Conservation (phyloP, 768 basidiomycete genomes). For the Cubamyces lactineus region DNA sequence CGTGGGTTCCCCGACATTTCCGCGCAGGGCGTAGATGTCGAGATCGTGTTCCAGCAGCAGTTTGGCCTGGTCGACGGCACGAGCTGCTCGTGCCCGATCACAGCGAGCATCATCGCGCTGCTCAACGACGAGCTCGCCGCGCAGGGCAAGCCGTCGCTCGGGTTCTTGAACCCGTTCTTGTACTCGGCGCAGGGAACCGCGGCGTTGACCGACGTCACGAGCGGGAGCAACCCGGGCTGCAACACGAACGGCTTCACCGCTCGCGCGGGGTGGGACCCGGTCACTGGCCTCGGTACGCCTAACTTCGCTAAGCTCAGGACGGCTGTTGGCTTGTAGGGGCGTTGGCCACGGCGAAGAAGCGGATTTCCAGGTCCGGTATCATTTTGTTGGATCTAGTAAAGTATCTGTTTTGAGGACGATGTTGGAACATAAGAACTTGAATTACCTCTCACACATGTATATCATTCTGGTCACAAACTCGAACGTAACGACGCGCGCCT, state of each 20-base stretch:
- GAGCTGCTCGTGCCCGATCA: slow-evolving; percentile 38
- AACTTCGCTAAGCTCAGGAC: slow-evolving; percentile 46
- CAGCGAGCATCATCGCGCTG: slow-evolving; percentile 38
- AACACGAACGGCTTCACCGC: slow-evolving; percentile 39
- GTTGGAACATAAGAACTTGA: no score
- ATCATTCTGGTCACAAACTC: no score
- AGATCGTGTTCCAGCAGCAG: slow-evolving; percentile 29
- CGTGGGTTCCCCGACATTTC: slow-evolving; percentile 52
- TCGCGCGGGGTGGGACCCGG: slow-evolving; percentile 37
- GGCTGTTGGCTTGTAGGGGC: slow-evolving; percentile 5
- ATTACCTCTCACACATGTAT: no score
- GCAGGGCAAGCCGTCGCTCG: slow-evolving; percentile 35
- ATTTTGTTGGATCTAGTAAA: no score
- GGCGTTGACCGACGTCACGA: slow-evolving; percentile 32
- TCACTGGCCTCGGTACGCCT: slow-evolving; percentile 66
- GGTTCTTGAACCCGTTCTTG: slow-evolving; percentile 42
- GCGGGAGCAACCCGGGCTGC: slow-evolving; percentile 29
- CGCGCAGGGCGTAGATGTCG: slow-evolving; percentile 40
- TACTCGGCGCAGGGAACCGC: slow-evolving; percentile 28
- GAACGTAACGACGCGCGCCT: no score
- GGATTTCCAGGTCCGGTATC: no score
- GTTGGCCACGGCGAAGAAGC: no score
- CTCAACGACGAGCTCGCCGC: slow-evolving; percentile 40
- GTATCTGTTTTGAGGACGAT: no score
- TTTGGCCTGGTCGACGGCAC: slow-evolving; percentile 35